Evolutionary conservation across 164 flowering plant genomes (phyloP).

Genomic region (Cinnamomum micranthum): DNA sequence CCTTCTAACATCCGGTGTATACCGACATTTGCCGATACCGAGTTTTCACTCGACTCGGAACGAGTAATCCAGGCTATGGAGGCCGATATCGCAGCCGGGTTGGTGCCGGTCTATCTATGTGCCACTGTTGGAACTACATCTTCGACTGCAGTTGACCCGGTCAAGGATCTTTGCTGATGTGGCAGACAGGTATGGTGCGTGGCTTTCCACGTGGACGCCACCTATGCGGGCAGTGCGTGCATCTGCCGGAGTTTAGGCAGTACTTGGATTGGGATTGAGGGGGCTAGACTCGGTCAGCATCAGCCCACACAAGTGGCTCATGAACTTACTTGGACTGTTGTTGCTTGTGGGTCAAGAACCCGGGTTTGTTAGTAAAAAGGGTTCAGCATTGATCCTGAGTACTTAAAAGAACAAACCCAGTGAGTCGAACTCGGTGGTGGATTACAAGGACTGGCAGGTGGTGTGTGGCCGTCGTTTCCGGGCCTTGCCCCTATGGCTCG

Average conservation of each 20-base stretch:
- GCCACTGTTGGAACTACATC: conserved; percentile 8
- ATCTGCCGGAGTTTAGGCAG: no score
- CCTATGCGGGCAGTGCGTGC: no score
- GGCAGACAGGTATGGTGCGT: conserved; percentile 29
- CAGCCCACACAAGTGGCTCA: conserved; percentile 56
- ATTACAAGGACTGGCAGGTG: conserved; percentile 62
- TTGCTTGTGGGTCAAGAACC: conserved; percentile 51
- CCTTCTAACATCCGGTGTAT: conserved; percentile 30
- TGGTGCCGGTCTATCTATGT: conserved; percentile 50
- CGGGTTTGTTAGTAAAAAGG: conserved; percentile 25
- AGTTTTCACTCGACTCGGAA: conserved; percentile 29
- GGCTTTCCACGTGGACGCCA: conserved; percentile 65
- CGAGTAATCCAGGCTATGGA: conserved; percentile 14
- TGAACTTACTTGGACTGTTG: conserved; percentile 52
- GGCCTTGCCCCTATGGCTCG: conserved; percentile 48
- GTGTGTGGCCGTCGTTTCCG: conserved; percentile 19
- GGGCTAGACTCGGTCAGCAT: conserved; percentile 45
- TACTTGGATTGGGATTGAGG: conserved; percentile 33
- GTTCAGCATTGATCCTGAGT: conserved; percentile 44
- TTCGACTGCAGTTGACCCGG: conserved; percentile 48
- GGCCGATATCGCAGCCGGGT: conserved; percentile 38
- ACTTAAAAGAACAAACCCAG: conserved; percentile 42
- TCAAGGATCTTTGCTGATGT: conserved; percentile 30
- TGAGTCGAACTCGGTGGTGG: conserved; percentile 44
- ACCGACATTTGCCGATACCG: conserved; percentile 17